Conservation (phyloP, 345 rosid species). For the Limnanthes douglasii region DNA sequence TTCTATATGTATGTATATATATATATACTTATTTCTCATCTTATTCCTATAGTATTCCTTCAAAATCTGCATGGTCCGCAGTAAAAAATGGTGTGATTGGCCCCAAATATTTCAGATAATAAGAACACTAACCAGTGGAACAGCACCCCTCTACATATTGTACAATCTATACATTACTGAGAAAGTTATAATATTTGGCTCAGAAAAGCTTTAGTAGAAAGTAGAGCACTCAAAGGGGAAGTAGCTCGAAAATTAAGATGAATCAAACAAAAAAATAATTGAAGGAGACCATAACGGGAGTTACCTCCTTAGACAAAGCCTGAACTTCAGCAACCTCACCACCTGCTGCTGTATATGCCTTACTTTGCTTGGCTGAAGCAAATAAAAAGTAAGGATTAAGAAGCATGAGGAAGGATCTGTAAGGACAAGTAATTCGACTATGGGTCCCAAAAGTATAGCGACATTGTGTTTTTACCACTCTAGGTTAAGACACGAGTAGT, state of each 20-base stretch:
- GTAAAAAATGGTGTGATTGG: too few relatives aligned
- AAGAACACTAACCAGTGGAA: too few relatives aligned
- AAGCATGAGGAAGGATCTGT: constrained; percentile 7
- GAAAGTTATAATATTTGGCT: neutral
- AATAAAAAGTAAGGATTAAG: neutral
- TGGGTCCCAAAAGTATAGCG: too few relatives aligned
- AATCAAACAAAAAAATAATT: neutral
- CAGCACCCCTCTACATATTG: too few relatives aligned
- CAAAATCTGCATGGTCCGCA: too few relatives aligned
- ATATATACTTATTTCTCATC: too few relatives aligned
- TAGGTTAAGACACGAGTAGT: too few relatives aligned
- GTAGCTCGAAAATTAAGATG: neutral
- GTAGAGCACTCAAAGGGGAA: constrained; percentile 2
- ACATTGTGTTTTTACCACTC: too few relatives aligned
- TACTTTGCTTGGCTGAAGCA: constrained; percentile 29
- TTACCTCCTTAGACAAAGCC: constrained; percentile 80
- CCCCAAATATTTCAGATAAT: too few relatives aligned
- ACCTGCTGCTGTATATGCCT: constrained; percentile 16
- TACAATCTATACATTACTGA: too few relatives aligned
- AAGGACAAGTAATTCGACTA: constrained; percentile 8
- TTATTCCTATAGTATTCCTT: too few relatives aligned
- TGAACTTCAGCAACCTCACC: constrained; percentile 32
- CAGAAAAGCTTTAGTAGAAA: neutral
- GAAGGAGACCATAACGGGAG: neutral
- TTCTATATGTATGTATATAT: too few relatives aligned